Conservation (phyloP, 306 rosid genomes). For the Citrullus mucosospermus region DNA sequence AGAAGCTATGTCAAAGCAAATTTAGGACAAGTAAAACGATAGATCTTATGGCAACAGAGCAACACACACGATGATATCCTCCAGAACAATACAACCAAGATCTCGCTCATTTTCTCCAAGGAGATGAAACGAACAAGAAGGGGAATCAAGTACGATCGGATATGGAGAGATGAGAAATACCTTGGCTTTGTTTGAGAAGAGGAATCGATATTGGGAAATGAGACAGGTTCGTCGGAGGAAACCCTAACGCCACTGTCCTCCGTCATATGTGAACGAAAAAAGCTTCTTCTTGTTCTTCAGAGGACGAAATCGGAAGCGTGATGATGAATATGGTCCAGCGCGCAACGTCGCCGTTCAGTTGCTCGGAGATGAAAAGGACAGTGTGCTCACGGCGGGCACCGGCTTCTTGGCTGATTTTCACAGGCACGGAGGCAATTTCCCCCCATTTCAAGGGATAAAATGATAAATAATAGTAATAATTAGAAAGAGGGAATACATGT, state of each 20-base stretch:
- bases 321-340: neutral
- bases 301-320: neutral
- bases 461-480: neutral
- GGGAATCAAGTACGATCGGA: neutral
- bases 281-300: neutral
- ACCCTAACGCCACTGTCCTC: constrained; percentile 52
- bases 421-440: neutral
- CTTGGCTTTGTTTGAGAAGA: constrained; percentile 69
- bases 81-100: neutral
- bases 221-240: constrained; percentile 27
- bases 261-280: constrained; percentile 11
- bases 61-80: neutral
- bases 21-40: neutral
- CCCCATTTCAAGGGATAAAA: neutral
- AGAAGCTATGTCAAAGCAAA: neutral
- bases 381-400: neutral
- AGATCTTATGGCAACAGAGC: neutral
- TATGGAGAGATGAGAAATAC: constrained; percentile 15
- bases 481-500: too few relatives aligned
- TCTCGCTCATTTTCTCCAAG: neutral
- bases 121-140: neutral
- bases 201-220: constrained; percentile 18
- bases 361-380: neutral
- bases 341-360: neutral
- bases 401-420: neutral